A percentile compares a stretch with the other conserved stretches of the same genome.
These are phyloP conservation scores for Aureococcus anophagefferens DNA, from an alignment of 108 stramenopile species.

Conservation along the genomic window DNA sequence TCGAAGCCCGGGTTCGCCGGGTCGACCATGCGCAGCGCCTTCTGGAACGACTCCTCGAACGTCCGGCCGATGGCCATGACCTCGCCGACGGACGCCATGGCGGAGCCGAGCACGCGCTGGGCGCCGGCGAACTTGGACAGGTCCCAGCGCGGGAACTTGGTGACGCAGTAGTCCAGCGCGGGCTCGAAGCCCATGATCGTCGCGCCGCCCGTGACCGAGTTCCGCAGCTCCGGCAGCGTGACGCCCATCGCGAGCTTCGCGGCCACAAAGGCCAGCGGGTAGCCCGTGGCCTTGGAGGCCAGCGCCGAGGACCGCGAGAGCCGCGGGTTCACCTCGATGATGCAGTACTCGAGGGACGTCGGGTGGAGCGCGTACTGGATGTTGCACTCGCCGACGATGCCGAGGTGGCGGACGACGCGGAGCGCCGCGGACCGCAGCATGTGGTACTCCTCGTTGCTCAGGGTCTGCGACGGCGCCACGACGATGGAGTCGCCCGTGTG, in stretches of 20 bases:
- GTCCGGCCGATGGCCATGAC: slow-evolving; percentile 98
- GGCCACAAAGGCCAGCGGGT: slow-evolving; percentile 95
- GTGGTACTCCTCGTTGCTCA: slow-evolving; percentile 91
- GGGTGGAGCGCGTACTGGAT: slow-evolving; percentile 98
- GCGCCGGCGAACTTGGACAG: slow-evolving; percentile 88
- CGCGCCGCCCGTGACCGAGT: slow-evolving; percentile 84
- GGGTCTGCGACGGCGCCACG: slow-evolving; percentile 92
- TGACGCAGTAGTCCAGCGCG: slow-evolving; percentile 92
- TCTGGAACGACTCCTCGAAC: slow-evolving; percentile 92
- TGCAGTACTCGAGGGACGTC: slow-evolving; percentile 79
- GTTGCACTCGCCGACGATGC: slow-evolving; percentile 98
- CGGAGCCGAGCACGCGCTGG: slow-evolving; percentile 77
- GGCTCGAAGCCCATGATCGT: slow-evolving; percentile 96
- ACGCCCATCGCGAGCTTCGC: slow-evolving; percentile 87
- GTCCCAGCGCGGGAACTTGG: slow-evolving; percentile 97
- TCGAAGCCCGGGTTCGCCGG: slow-evolving; percentile 71
- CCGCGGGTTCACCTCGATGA: slow-evolving; percentile 96
- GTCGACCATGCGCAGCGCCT: slow-evolving; percentile 96
- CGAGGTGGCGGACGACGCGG: slow-evolving; percentile 89
- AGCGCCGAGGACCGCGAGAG: slow-evolving; percentile 93
- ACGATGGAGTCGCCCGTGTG: slow-evolving; percentile 98
- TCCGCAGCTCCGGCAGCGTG: slow-evolving; percentile 79
- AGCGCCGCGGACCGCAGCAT: slow-evolving; percentile 95
- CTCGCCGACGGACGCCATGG: slow-evolving; percentile 97
- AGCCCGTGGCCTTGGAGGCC: slow-evolving; percentile 96